A percentile compares a stretch with the other conserved stretches of the same genome.
Conservation (phyloP, 768 basidiomycete genomes). For the Hygrophoropsis aurantiaca region DNA sequence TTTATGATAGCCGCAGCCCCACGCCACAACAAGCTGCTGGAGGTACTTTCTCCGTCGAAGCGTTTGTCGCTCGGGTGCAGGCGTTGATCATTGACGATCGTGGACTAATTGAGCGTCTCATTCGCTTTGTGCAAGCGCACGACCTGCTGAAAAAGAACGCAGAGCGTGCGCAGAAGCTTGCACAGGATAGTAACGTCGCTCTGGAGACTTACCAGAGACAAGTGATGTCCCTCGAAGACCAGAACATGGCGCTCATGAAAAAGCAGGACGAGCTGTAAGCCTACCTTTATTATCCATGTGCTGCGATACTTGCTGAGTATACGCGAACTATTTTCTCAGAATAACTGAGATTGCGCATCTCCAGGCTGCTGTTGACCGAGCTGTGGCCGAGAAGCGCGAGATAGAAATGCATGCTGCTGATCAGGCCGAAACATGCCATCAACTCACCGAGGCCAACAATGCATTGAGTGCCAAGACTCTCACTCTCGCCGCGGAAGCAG, state of each 20-base stretch:
- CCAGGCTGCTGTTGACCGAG: conserved; percentile 59
- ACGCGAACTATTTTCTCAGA: conserved; percentile 35
- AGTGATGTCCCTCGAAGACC: conserved; percentile 75
- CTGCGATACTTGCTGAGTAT: conserved; percentile 5
- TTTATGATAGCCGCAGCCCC: conserved; percentile 55
- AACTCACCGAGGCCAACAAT: conserved; percentile 80
- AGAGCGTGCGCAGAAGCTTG: conserved; percentile 87
- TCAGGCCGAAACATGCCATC: conserved; percentile 70
- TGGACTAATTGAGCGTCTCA: conserved; percentile 77
- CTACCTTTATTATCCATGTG: conserved; percentile 2
- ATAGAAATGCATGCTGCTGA: conserved; percentile 68
- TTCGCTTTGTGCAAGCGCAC: conserved; percentile 86
- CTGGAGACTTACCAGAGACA: conserved; percentile 92
- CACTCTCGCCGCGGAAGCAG: conserved; percentile 40
- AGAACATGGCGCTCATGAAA: conserved; percentile 52
- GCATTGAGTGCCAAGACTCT: conserved; percentile 71
- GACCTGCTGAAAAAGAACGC: conserved; percentile 92
- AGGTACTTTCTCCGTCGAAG: conserved; percentile 62
- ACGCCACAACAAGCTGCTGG: conserved; percentile 11
- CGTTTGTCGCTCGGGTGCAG: conserved; percentile 75
- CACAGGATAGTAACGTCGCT: conserved; percentile 75
- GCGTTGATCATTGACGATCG: conserved; percentile 83
- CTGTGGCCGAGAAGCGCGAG: conserved; percentile 61
- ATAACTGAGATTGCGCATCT: conserved; percentile 65
- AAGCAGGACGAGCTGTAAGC: conserved; percentile 61